Percentiles rank a stretch among this genome's conserved stretches.
These are phyloP conservation scores for Paramecium caudatum DNA, from an alignment of 73 alveolate species.

Conservation along the genomic window DNA sequence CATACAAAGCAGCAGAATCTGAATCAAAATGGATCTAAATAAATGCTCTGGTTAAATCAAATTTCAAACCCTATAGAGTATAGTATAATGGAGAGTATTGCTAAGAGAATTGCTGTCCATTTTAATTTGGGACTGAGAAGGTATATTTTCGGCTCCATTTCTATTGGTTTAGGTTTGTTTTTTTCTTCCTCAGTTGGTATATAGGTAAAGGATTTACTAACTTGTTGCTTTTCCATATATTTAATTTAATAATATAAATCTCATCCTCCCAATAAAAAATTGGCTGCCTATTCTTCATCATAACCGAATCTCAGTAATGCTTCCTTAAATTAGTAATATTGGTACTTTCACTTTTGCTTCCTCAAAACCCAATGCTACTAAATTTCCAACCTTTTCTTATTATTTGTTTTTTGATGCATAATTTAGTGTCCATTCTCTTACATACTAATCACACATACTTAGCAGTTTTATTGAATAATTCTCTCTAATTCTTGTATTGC, in stretches of 20 bases:
- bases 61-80: conserved; percentile 43
- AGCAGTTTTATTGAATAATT: conserved; percentile 87
- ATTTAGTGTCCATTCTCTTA: conserved; percentile 78
- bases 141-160: not conserved
- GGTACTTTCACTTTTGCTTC: conserved; percentile 79
- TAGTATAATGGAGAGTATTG: conserved; percentile 10
- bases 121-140: not conserved
- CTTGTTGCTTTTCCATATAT: conserved; percentile 26
- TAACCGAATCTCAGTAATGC: conserved; percentile 74
- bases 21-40: conserved; percentile 7
- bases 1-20: conserved; percentile 10
- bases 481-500: conserved; percentile 86
- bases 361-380: conserved; percentile 92
- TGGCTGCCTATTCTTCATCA: conserved; percentile 79
- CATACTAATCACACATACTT: conserved; percentile 58
- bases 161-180: not conserved
- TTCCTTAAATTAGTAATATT: conserved; percentile 51
- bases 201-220: conserved; percentile 25
- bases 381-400: conserved; percentile 82
- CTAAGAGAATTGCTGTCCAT: conserved; percentile 19
- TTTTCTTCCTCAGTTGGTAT: conserved; percentile 45
- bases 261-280: conserved; percentile 73
- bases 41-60: conserved; percentile 17
- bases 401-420: conserved; percentile 76
- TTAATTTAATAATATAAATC: too few relatives aligned